These are phyloP conservation scores for Beauveria bassiana DNA, from an alignment of 2,329 filamentous ascomycete genomes.

Conservation along the genomic window DNA sequence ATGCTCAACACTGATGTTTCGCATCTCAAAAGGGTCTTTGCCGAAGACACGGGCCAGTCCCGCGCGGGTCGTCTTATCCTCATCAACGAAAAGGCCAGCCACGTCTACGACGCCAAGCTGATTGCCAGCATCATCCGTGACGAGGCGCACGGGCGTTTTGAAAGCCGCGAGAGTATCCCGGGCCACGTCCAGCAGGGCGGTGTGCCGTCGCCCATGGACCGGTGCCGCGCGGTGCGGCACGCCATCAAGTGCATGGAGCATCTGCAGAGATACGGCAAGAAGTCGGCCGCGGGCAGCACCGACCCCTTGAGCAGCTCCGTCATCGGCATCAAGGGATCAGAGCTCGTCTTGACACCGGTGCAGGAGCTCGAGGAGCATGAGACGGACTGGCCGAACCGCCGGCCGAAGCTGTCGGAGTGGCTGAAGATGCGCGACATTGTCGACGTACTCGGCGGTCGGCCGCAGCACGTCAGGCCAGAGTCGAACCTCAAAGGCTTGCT, in stretches of 20 bases:
- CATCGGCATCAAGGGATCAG: conserved; percentile 86
- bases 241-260: conserved; percentile 93
- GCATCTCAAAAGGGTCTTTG: conserved; percentile 79
- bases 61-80: conserved; percentile 90
- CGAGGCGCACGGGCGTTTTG: conserved; percentile 85
- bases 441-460: conserved; percentile 73
- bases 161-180: conserved; percentile 83
- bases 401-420: conserved; percentile 84
- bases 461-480: conserved; percentile 43
- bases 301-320: conserved; percentile 70
- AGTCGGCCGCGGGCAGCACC: conserved; percentile 18
- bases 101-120: conserved; percentile 83
- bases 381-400: conserved; percentile 87
- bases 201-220: conserved; percentile 91
- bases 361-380: conserved; percentile 71
- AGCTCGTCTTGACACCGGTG: conserved; percentile 82
- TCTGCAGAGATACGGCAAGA: conserved; percentile 67
- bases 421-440: conserved; percentile 70
- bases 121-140: conserved; percentile 95
- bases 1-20: conserved; percentile 89
- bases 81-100: conserved; percentile 91
- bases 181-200: conserved; percentile 94
- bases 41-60: conserved; percentile 76
- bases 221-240: conserved; percentile 82
- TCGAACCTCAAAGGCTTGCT: conserved; percentile 40